phyloP scores from a whole-genome alignment of 2,329 filamentous ascomycete genomes.

The Ceratocystis albifundus region DNA sequence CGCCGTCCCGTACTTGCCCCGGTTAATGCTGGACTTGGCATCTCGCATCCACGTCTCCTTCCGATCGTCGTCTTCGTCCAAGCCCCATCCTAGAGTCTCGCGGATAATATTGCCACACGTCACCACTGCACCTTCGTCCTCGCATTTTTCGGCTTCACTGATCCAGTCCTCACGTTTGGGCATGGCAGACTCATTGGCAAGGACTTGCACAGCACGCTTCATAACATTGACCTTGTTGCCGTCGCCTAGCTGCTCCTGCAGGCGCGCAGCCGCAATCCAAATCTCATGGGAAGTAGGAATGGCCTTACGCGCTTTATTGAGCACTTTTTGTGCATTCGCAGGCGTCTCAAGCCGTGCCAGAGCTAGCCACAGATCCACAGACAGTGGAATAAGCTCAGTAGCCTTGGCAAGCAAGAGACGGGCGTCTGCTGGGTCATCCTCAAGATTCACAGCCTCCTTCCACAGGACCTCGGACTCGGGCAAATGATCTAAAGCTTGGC shows the following conservation, averaged over 20 bases:
- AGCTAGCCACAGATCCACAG: conserved; percentile 89
- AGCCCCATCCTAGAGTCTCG: conserved; percentile 81
- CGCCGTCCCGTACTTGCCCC: conserved; percentile 79
- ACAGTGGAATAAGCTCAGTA: conserved; percentile 85
- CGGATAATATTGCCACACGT: conserved; percentile 85
- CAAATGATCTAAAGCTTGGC: conserved; percentile 82
- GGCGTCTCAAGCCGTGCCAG: conserved; percentile 80
- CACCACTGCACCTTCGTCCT: conserved; percentile 75
- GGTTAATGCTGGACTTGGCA: conserved; percentile 66
- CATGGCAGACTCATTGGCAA: conserved; percentile 90
- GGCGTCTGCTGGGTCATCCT: conserved; percentile 81
- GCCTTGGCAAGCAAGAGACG: conserved; percentile 84
- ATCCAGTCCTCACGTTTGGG: conserved; percentile 97
- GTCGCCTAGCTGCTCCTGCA: conserved; percentile 79
- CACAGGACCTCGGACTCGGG: conserved; percentile 93
- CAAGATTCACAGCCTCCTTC: conserved; percentile 94
- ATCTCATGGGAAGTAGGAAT: conserved; percentile 88
- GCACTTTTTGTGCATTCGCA: conserved; percentile 83
- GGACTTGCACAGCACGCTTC: conserved; percentile 79
- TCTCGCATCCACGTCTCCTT: conserved; percentile 96
- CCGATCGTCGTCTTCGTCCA: conserved; percentile 93
- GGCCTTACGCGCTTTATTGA: conserved; percentile 90
- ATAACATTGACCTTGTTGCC: conserved; percentile 77
- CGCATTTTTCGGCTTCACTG: conserved; percentile 82
- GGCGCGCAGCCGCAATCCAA: conserved; percentile 85